Base-by-base conservation (phyloP, 139 green algal genomes). In the Chlamydomonas schloesseri region DNA sequence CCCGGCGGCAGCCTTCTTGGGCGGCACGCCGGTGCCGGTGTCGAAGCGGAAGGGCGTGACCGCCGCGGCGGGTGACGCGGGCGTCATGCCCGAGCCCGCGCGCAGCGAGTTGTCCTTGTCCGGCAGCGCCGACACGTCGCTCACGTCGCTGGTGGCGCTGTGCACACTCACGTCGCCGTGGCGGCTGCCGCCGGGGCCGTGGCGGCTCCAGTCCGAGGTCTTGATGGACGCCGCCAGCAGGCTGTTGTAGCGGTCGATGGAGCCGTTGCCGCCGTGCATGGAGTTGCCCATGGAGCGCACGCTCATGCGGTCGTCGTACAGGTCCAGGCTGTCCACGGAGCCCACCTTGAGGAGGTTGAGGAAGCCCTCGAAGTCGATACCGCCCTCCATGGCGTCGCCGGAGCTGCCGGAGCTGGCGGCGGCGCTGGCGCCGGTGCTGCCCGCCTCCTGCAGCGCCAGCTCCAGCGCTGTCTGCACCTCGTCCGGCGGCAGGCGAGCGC, bases 281-380 rank as follows among this genome's bases (percentile, higher is more conserved):
- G 67, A 50, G 70, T 73, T 64, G 47, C 47, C n/a, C 42, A 50
- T 50, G 6, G 57, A 50, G 64, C 69, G 71, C 5, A 64, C 60
- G 50, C 79, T 88, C 65, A 86, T 81, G 83, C 90, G 90, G n/a
- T 89, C 88, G 68, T 93, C 90, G 64, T 93, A 93, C 60, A 91
- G 73, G 73, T 92, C 90, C 36, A 93, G 73, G 28, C 47, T 86
- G 86, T 92, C 90, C 62, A 92, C 46, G 65, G 64, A 86, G 86
- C 88, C 83, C 47, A 89, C 73, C 85, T 82, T 86, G 13, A 90
- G 75, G 55, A 89, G 77, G 34, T 26, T 28, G 68, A 93, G 26
- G 53, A 93, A 93, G 86, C 65, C 82, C 4, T 89, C 67, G 81
- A 93, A 93, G 77, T 91, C 90, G 53, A 93, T 89, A 73, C 76